Evolutionary conservation across 1,284 basidiomycete genomes (phyloP).

Genomic region (Heterobasidion annosum): DNA sequence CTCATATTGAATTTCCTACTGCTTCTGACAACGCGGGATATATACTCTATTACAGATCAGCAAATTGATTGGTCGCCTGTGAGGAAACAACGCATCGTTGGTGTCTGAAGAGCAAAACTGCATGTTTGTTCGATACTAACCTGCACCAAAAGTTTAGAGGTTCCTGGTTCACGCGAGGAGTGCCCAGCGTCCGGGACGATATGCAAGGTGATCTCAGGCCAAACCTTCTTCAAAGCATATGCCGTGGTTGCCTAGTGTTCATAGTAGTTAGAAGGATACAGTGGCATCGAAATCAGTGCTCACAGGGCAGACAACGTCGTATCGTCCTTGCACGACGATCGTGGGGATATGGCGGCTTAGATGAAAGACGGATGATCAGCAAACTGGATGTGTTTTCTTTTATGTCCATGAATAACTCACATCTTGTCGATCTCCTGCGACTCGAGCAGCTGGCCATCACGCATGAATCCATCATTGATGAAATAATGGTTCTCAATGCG

Average conservation of each 20-base stretch:
- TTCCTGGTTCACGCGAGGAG: conserved; percentile 76
- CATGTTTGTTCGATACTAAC: conserved; percentile 24
- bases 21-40: not conserved
- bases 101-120: not conserved
- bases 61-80: conserved; percentile 14
- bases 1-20: not conserved
- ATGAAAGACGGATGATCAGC: not conserved
- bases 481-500: conserved; percentile 93
- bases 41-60: conserved; percentile 5
- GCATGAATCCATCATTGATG: conserved; percentile 81
- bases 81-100: not conserved
- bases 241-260: conserved; percentile 62
- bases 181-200: conserved; percentile 92
- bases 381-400: not conserved
- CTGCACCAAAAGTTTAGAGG: conserved; percentile 64
- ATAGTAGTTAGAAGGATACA: not conserved
- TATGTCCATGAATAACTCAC: conserved; percentile 27
- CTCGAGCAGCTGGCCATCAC: conserved; percentile 83
- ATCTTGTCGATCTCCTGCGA: conserved; percentile 86
- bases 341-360: conserved; percentile 80
- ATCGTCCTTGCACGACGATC: conserved; percentile 80
- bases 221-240: conserved; percentile 70
- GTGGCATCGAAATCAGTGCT: conserved; percentile 12
- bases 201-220: conserved; percentile 73
- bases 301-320: conserved; percentile 75